Evolutionary conservation across 345 rosid genomes (phyloP), one percentile per base, ranked within the genome.

Genomic region (Eucalyptus sp.): DNA sequence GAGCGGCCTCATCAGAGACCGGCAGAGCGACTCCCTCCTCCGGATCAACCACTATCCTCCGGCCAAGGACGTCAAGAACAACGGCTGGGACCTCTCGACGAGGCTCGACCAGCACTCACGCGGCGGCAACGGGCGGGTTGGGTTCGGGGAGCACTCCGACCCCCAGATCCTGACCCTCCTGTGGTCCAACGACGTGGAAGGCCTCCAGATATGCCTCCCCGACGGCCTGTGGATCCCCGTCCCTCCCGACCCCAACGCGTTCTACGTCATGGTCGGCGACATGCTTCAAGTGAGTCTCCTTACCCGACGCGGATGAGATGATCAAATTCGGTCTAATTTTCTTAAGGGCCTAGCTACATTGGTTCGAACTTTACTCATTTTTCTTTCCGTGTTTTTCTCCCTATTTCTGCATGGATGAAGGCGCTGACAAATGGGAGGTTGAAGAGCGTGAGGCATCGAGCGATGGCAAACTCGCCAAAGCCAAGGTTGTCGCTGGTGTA

Each of bases 111-210:
- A 83, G 33, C 87, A 86, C 66, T 31, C 87, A 31, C 83, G 89
- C 46, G 88, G 90, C 29, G 76, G 90, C n/a, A 25, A 25, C 62
- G 62, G 62, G 43, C 91, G 92, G 81, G 91, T 97, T 41, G 99
- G 99, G 17, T 95, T 98, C 31, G 99, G 99, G 7, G 99, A 96
- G 91, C 99, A 98, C 88, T 95, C 99, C 48, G 99, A 98, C 96
- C 99, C 99, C 92, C 99, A 98, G 96, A 98, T 98, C 91, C 64
- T 98, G 91, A 97, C 99, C 88, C 87, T 98, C 80, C 80, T 98
- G 52, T 88, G 97, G 93, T 98, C 99, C 89, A 98, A 98, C 96
- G 98, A 96, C 46, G 99, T 95, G 13, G 94, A 91, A 84, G 99
- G 99, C 89, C 98, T 98, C 76, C 96, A 98, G 90, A 94, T 98